Evolutionary conservation across 192 early-diverging fungal species (phyloP).

Genomic region (Umbelopsis isabellina): DNA sequence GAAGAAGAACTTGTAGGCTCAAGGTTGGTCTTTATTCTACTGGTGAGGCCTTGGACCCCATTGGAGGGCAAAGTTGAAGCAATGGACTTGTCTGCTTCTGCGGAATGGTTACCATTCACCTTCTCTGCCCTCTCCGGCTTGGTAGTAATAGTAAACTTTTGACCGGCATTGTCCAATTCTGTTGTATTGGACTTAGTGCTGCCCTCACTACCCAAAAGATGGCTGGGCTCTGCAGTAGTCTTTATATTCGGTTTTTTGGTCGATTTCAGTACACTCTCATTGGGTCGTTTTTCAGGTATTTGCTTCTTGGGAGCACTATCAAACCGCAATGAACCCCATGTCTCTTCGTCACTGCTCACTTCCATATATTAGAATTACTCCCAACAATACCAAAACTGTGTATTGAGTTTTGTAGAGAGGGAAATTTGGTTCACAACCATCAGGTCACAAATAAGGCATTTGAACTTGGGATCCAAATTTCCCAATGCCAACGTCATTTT

Average conservation of each 20-base stretch:
- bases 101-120: not conserved
- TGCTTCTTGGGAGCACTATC: not conserved
- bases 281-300: slow-evolving; percentile 13
- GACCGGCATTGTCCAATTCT: not conserved
- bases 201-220: not conserved
- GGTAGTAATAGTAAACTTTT: too few species aligned
- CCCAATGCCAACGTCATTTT: too few species aligned
- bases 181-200: too few species aligned
- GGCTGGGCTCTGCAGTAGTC: not conserved
- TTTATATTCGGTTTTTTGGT: slow-evolving; percentile 7
- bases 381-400: not conserved
- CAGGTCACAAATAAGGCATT: not conserved
- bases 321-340: slow-evolving; percentile 14
- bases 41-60: slow-evolving; percentile 7
- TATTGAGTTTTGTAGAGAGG: slow-evolving; percentile 44
- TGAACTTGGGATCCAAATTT: not conserved
- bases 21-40: not conserved
- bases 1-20: not conserved
- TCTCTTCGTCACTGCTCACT: slow-evolving; percentile 20
- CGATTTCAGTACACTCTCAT: not conserved
- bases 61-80: slow-evolving; percentile 10
- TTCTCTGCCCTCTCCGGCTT: too few species aligned
- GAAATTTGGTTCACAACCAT: slow-evolving; percentile 5
- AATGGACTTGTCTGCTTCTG: not conserved
- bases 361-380: not conserved